Base-by-base conservation (phyloP, 2,329 filamentous ascomycete species). In the Bipolaris victoriae region DNA sequence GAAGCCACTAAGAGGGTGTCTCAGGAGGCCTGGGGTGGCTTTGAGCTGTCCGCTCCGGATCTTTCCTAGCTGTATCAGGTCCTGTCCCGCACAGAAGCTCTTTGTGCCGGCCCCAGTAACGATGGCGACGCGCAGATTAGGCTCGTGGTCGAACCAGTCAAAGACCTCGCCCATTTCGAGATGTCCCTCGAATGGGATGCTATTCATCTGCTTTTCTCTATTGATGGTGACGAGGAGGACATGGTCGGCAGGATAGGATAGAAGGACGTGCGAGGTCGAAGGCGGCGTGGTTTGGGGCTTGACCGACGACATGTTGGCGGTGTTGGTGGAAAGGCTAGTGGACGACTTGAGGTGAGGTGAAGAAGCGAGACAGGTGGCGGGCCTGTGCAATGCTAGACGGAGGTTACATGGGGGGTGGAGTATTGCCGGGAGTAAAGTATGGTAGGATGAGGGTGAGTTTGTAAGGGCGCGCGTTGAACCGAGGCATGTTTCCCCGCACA, bases 1-100 rank as follows among this genome's bases (percentile, higher is more conserved):
- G 66, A 86, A 85, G 0, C 85, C 86, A 57, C 70, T 71, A 1
- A 76, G 53, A 1, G 82, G 82, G 60, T 81, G 80, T 44, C 69
- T 67, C 65, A 69, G 61, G 44, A 69, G 49, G 1, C 61, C 68
- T 1, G 69, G 65, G 35, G 62, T 66, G 50, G 61, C 49, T 36
- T 72, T 68, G 6, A 68, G 51, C 53, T 67, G 55, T 9, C 66
- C 69, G 3, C 58, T 62, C 29, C 69, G 59, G 5, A 76, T 71
- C 58, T 70, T 73, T 1, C 72, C 74, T 36, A 76, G 47, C 55
- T 76, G 84, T 51, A 84, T 83, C 45, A 86, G 69, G 56, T 86
- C 83, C 39, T 83, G 82, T 0, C 84, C 83, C 0, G 82, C 82
- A 51, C 81, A 85, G 69, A 86, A 86, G 0, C 83, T 80, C 61